Conservation (phyloP, 2,329 filamentous ascomycete species). For the Alternaria hordeiaustralica region DNA sequence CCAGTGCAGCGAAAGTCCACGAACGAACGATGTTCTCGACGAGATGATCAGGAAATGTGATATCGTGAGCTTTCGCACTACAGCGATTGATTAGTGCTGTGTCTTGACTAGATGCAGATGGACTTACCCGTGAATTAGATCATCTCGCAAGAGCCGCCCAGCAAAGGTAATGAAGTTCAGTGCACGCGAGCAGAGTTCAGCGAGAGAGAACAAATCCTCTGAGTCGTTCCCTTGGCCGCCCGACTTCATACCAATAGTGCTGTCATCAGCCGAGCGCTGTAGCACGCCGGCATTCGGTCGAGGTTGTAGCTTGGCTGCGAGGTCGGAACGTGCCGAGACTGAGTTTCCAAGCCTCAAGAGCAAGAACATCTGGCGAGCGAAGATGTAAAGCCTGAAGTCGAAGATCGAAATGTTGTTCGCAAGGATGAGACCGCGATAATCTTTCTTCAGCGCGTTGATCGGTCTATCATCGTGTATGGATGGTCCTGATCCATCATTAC, state of each 20-base stretch:
- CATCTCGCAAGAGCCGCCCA: conserved; percentile 78
- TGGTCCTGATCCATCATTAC: conserved; percentile 13
- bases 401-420: conserved; percentile 95
- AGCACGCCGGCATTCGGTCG: conserved; percentile 28
- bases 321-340: conserved; percentile 50
- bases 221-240: conserved; percentile 57
- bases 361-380: conserved; percentile 83
- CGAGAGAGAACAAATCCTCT: conserved; percentile 80
- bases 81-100: conserved; percentile 22
- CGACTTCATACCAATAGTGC: conserved; percentile 35
- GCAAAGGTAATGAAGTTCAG: conserved; percentile 84
- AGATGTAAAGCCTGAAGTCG: conserved; percentile 94
- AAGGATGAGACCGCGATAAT: conserved; percentile 89
- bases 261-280: conserved; percentile 43
- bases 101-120: background rate
- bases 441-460: conserved; percentile 63
- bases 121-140: conserved; percentile 70
- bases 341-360: conserved; percentile 81
- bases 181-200: conserved; percentile 83
- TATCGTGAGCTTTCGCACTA: conserved; percentile 42
- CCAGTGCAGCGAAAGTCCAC: conserved; percentile 77
- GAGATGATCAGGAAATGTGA: conserved; percentile 55
- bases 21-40: conserved; percentile 78
- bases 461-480: conserved; percentile 43
- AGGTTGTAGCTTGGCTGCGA: conserved; percentile 47